phyloP scores from a whole-genome alignment of 2,329 filamentous ascomycete genomes.

The Botrytis fragariae region DNA sequence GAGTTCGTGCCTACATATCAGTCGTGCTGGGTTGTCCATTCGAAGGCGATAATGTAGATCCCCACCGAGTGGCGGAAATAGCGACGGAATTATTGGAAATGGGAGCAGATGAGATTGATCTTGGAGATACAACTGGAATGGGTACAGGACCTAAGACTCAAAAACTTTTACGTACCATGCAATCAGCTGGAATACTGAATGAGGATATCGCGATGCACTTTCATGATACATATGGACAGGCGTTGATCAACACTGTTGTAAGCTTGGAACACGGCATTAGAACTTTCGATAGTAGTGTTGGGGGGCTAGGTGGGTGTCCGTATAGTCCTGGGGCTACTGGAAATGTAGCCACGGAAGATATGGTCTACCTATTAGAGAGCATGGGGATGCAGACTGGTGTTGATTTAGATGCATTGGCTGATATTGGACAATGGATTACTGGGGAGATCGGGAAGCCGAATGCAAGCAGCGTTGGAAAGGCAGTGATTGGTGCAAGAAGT shows the following conservation, averaged over 20 bases:
- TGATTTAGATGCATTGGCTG: constrained; percentile 62
- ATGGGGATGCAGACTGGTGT: constrained; percentile 74
- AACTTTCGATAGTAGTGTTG: constrained; percentile 77
- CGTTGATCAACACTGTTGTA: constrained; percentile 76
- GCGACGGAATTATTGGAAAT: constrained; percentile 72
- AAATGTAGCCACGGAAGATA: constrained; percentile 80
- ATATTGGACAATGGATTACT: constrained; percentile 72
- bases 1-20: constrained; percentile 76
- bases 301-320: constrained; percentile 79
- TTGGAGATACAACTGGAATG: constrained; percentile 90
- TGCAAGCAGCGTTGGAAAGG: constrained; percentile 65
- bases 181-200: constrained; percentile 63
- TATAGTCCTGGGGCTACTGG: constrained; percentile 84
- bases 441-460: constrained; percentile 60
- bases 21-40: constrained; percentile 80
- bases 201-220: constrained; percentile 80
- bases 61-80: constrained; percentile 62
- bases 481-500: constrained; percentile 50
- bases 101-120: constrained; percentile 85
- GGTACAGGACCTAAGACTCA: constrained; percentile 72
- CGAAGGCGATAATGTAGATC: constrained; percentile 62
- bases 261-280: constrained; percentile 74
- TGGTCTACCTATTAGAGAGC: constrained; percentile 75
- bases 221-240: constrained; percentile 85
- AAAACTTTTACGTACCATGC: constrained; percentile 62